Conservation (phyloP, 2,329 filamentous ascomycete species). For the Lecanicillium sp. region DNA sequence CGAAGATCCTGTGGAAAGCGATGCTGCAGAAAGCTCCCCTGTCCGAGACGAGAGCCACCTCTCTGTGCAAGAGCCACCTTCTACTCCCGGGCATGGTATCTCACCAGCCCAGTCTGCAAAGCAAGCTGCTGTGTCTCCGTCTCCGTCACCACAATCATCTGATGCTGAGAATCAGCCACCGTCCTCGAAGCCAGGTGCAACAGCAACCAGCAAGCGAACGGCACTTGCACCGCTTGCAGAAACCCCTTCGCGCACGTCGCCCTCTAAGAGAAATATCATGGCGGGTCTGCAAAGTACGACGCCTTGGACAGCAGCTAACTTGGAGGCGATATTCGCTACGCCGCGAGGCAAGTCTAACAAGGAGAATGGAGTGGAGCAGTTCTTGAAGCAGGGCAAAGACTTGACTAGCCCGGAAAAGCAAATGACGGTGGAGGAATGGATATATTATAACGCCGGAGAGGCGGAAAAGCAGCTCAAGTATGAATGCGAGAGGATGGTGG, state of each 20-base stretch:
- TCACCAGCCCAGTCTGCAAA: slow-evolving; percentile 40
- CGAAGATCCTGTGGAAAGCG: slow-evolving; percentile 8
- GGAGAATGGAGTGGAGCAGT: slow-evolving; percentile 41
- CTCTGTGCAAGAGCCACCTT: slow-evolving; percentile 21
- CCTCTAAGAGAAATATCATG: slow-evolving; percentile 52
- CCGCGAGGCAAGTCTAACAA: slow-evolving; percentile 34
- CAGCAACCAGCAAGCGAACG: slow-evolving; percentile 34
- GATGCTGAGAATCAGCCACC: slow-evolving; percentile 75
- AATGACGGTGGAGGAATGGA: slow-evolving; percentile 95
- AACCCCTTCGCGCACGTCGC: slow-evolving; percentile 45
- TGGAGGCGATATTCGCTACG: slow-evolving; percentile 60
- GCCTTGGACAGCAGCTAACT: slow-evolving; percentile 66
- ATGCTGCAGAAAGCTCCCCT: slow-evolving; percentile 4
- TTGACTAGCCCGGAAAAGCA: slow-evolving; percentile 70
- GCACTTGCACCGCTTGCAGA: slow-evolving; percentile 36
- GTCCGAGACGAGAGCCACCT: background rate
- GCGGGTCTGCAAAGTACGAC: slow-evolving; percentile 46
- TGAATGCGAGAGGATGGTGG: slow-evolving; percentile 78
- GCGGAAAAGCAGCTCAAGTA: slow-evolving; percentile 71
- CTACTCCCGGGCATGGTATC: slow-evolving; percentile 33
- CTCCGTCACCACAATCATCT: slow-evolving; percentile 64
- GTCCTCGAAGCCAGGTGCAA: slow-evolving; percentile 48
- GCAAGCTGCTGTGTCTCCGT: slow-evolving; percentile 50
- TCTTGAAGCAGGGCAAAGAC: slow-evolving; percentile 47
- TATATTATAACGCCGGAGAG: slow-evolving; percentile 68